These are phyloP conservation scores for Fusarium sp. DNA, from an alignment of 2,329 filamentous ascomycete species.

Conservation along the genomic window DNA sequence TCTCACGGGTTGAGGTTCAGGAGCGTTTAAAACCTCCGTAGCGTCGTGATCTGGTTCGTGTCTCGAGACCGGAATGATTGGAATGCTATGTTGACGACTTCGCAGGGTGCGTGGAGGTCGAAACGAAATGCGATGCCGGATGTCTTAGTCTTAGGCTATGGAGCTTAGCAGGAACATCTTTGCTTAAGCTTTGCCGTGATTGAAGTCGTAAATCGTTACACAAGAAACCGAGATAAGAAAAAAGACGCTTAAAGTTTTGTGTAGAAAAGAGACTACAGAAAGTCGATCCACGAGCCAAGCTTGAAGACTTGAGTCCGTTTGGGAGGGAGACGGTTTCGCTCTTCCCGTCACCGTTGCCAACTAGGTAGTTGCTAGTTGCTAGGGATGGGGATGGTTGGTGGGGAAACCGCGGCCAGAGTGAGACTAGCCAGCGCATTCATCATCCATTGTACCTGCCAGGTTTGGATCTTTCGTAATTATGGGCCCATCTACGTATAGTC, in stretches of 20 bases:
- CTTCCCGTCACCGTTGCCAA: constrained; percentile 26
- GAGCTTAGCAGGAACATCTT: constrained; percentile 27
- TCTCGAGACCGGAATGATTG: constrained; percentile 33
- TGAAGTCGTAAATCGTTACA: constrained; percentile 7
- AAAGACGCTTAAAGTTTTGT: constrained; percentile 13
- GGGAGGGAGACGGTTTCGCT: constrained; percentile 15
- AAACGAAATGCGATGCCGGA: constrained; percentile 22
- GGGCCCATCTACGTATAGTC: constrained; percentile 15
- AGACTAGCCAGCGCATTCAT: constrained; percentile 32
- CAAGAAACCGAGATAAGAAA: background rate
- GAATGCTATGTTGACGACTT: constrained; percentile 33
- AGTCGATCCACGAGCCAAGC: constrained; percentile 28
- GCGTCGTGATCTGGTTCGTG: constrained; percentile 10
- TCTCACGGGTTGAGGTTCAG: constrained; percentile 16
- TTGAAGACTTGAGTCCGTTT: constrained; percentile 8
- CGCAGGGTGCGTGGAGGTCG: constrained; percentile 11
- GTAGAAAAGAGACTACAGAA: constrained; percentile 21
- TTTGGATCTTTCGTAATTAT: constrained; percentile 23
- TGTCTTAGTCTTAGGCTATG: constrained; percentile 43
- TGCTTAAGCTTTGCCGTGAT: constrained; percentile 5
- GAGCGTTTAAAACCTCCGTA: constrained; percentile 1
- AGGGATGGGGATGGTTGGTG: constrained; percentile 38
- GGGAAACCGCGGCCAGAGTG: constrained; percentile 36
- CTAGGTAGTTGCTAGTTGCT: constrained; percentile 24
- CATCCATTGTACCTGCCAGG: constrained; percentile 33